Conservation (phyloP, 1,139 yeast genomes). For the Nakaseomyces nivariensis region DNA sequence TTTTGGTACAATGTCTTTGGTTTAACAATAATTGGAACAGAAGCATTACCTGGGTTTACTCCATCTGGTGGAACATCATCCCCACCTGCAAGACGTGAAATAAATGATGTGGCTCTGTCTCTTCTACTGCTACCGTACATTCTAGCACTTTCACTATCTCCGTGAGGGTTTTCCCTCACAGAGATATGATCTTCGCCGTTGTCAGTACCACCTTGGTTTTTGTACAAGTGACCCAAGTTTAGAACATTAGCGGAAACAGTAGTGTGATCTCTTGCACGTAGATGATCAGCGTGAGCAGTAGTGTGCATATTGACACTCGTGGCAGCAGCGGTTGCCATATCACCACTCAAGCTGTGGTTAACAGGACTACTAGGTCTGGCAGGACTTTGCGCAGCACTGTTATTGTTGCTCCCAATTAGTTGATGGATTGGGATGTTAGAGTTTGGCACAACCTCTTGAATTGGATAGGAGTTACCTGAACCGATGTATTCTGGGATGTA, state of each 20-base stretch:
- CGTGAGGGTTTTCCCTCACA: slow-evolving; percentile 1
- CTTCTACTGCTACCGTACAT: slow-evolving; percentile 2
- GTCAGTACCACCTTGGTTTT: slow-evolving; percentile 2
- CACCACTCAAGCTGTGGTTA: slow-evolving; percentile 6
- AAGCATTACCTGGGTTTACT: slow-evolving; percentile 3
- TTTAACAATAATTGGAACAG: slow-evolving; percentile 27
- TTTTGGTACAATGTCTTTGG: slow-evolving; percentile 30
- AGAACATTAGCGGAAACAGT: slow-evolving; percentile 19
- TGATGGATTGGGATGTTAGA: slow-evolving; percentile 17
- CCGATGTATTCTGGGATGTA: slow-evolving; percentile 21
- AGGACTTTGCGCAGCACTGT: slow-evolving; percentile 3
- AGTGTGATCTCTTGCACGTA: slow-evolving; percentile 5
- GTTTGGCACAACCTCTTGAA: slow-evolving; percentile 28
- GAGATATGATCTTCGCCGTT: not conserved
- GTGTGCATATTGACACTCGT: not conserved
- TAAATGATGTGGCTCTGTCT: slow-evolving; percentile 3
- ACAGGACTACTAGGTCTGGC: slow-evolving; percentile 3
- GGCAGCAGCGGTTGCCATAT: slow-evolving; percentile 5
- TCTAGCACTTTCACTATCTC: not conserved
- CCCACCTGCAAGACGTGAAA: not conserved
- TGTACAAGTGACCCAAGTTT: slow-evolving; percentile 11
- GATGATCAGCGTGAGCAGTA: not conserved
- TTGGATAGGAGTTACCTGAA: slow-evolving; percentile 14
- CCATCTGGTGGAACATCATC: not conserved
- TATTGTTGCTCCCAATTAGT: not conserved